Evolutionary conservation across 371 early-diverging fungal species (phyloP).

Genomic region (Rhizopus delemar): DNA sequence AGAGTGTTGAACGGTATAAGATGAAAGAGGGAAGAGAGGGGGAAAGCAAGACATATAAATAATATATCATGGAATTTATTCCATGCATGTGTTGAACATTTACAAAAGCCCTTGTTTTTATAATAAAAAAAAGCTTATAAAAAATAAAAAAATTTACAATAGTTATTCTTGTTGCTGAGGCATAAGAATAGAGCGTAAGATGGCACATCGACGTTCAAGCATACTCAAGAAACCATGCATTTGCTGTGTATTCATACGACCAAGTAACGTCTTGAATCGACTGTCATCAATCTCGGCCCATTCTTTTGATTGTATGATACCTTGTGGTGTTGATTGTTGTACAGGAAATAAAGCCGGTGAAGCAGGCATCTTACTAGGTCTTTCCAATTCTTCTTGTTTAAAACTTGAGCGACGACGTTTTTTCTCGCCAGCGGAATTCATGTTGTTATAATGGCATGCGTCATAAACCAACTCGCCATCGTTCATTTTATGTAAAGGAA

Average conservation of each 20-base stretch:
- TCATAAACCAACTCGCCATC: constrained; percentile 84
- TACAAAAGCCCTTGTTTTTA: constrained; percentile 16
- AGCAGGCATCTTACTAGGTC: constrained; percentile 5
- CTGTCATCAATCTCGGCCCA: constrained; percentile 46
- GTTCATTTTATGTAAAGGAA: constrained; percentile 85
- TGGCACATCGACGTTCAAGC: constrained; percentile 51
- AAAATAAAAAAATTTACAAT: constrained; percentile 1
- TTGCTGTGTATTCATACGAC: constrained; percentile 55
- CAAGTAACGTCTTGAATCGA: constrained; percentile 47
- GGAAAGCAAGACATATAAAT: constrained; percentile 11
- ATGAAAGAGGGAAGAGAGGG: neutral
- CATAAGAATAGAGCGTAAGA: constrained; percentile 34
- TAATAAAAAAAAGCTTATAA: constrained; percentile 6
- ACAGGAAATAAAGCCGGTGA: constrained; percentile 17
- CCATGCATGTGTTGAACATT: constrained; percentile 36
- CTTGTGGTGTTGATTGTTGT: neutral
- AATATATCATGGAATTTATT: constrained; percentile 8
- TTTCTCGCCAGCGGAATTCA: neutral
- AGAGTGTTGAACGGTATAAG: constrained; percentile 28
- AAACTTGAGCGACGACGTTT: constrained; percentile 17
- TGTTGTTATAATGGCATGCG: constrained; percentile 77
- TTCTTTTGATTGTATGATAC: constrained; percentile 36
- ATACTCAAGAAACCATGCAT: constrained; percentile 56
- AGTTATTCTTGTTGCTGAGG: constrained; percentile 21
- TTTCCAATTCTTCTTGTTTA: constrained; percentile 2